Evolutionary conservation across 2,329 filamentous ascomycete genomes (phyloP), one percentile per base, ranked within the genome.

Genomic region (Colletotrichum shisoi): DNA sequence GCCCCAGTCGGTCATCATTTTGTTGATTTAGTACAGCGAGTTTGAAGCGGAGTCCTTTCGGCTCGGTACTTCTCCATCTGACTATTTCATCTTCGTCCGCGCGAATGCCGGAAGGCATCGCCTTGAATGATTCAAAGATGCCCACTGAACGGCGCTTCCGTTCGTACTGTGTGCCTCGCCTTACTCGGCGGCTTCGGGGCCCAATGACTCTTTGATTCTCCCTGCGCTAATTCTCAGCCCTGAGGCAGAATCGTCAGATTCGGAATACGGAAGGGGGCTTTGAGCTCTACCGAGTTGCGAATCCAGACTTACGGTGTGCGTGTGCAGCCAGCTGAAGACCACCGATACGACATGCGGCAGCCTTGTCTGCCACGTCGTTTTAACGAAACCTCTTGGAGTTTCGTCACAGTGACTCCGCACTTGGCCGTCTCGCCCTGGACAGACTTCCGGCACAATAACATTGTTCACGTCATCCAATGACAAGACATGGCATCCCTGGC

Each of bases 41-140:
- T n/a, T 17, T 42, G 40, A 46, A 54, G 51, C 31, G 44, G 49
- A 12, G 42, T 57, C 44, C 27, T 39, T 56, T 45, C 63, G n/a
- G 31, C 42, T 27, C 9, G 15, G n/a, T 12, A 11, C 45, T 44
- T 58, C 56, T 57, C 45, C 27, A 59, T 66, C 34, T 27, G 54
- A 57, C 63, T 37, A 45, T 62, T 62, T 21, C 31, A 58, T 63
- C 39, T 40, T 48, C 51, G 27, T 31, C 44, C 54, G 39, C 31
- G 42, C 19, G 57, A 57, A 49, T 49, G 34, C 34, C 19, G 51
- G 44, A 44, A 49, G 37, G 51, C 13, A 3, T 34, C 31, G 7
- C 54, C 19, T 45, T 45, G 58, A 49, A n/a, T 21, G 54, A n/a
- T 19, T 31, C 7, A 34, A 11, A 17, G 12, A 48, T 24, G 45